These are phyloP conservation scores for Kalaharituber pfeilii DNA, from an alignment of 2,329 filamentous ascomycete species.

Conservation along the genomic window DNA sequence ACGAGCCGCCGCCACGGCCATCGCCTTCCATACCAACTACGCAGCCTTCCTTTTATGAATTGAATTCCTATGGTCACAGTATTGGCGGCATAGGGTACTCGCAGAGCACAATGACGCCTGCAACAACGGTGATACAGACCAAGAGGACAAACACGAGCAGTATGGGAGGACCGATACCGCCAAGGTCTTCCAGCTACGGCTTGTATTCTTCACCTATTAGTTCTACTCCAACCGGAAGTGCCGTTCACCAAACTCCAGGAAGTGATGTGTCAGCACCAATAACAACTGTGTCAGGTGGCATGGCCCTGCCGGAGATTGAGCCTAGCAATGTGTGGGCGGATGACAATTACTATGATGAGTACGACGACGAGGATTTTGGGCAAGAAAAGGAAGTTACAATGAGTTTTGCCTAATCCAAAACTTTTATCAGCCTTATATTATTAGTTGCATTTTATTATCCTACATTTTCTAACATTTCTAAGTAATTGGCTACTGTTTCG, in stretches of 20 bases:
- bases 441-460: background rate
- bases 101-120: background rate
- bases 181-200: too few species aligned
- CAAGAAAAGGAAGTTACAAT: slow-evolving; percentile 60
- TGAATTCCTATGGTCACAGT: too few species aligned
- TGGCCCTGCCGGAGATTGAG: slow-evolving; percentile 5
- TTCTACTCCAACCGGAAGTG: too few species aligned
- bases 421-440: background rate
- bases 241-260: too few species aligned
- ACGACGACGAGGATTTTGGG: slow-evolving; percentile 49
- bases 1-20: background rate
- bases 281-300: too few species aligned
- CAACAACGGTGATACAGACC: slow-evolving; percentile 1
- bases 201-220: too few species aligned
- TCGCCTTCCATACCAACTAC: too few species aligned
- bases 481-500: too few species aligned
- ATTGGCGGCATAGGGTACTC: slow-evolving; percentile 8
- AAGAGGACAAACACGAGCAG: slow-evolving; percentile 3
- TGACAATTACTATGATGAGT: slow-evolving; percentile 15
- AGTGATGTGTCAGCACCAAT: too few species aligned
- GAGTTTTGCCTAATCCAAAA: slow-evolving; percentile 49
- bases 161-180: background rate
- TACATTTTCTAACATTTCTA: background rate
- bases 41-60: too few species aligned
- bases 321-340: slow-evolving; percentile 51